phyloP scores from a whole-genome alignment of 371 early-diverging fungal genomes.

The Zopfochytrium polystomum region DNA sequence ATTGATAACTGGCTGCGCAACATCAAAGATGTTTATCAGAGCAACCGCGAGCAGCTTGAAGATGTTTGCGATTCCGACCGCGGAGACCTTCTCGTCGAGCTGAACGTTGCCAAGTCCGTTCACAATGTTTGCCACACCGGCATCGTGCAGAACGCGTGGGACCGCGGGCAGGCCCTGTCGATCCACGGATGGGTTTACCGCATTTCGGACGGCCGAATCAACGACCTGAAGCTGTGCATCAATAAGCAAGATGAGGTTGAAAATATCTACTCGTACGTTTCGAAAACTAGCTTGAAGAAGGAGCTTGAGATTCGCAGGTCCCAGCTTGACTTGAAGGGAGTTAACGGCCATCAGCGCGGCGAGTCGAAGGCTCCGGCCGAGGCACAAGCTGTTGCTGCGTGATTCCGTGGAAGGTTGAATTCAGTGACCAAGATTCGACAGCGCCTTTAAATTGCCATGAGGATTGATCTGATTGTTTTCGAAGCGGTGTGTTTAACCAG shows the following conservation, averaged over 20 bases:
- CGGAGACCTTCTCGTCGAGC: slow-evolving; percentile 41
- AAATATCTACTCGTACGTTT: slow-evolving; percentile 18
- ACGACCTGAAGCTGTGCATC: slow-evolving; percentile 23
- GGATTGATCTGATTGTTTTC: no score
- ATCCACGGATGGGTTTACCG: slow-evolving; percentile 84
- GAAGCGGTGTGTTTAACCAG: no score
- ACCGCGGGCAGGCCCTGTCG: slow-evolving; percentile 65
- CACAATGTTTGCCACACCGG: slow-evolving; percentile 68
- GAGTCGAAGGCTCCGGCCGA: no score
- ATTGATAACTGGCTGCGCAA: slow-evolving; percentile 74
- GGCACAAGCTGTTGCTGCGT: no score
- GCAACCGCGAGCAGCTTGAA: slow-evolving; percentile 44
- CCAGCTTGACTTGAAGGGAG: no score
- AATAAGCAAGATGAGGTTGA: slow-evolving; percentile 18
- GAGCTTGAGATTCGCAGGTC: no score
- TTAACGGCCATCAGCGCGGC: no score
- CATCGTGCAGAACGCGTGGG: slow-evolving; percentile 83
- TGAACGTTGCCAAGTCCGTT: slow-evolving; percentile 76
- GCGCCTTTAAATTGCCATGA: no score
- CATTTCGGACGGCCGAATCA: slow-evolving; percentile 26
- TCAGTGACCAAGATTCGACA: no score
- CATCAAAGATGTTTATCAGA: slow-evolving; percentile 33
- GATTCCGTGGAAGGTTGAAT: no score
- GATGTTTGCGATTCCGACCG: slow-evolving; percentile 15
- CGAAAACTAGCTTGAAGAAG: no score